Base-by-base conservation (phyloP, 805 yeast species). In the Monosporozyma yasuniensis region DNA sequence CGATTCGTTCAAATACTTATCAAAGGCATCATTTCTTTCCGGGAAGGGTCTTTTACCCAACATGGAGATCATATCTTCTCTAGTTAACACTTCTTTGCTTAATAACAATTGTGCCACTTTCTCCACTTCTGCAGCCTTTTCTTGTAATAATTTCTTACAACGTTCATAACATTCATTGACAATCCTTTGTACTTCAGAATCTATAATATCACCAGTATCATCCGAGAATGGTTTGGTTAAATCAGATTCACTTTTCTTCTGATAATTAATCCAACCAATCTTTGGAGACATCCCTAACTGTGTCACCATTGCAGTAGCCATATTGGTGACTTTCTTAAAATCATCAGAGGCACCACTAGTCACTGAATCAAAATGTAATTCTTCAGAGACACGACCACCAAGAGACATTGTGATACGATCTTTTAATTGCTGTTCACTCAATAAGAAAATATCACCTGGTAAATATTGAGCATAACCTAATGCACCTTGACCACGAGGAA, bases 351-450 rank as follows among this genome's bases (percentile, higher is more conserved):
- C 99, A 51, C 99, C 99, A 50, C 95, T 82, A 6, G 98, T 90
- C 9, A 93, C 95, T n/a, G 90, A 80, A 18, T 80, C 76, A 63
- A 93, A 93, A 65, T 91, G 89, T 46, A 93, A 69, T 69, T 95
- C 99, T 69, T 93, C 99, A 37, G 95, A 81, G 18, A 93, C 97
- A 59, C 99, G 79, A 18, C 99, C 99, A 39, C 98, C 99, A 44
- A 93, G 74, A 0, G 97, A 85, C 98, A 93, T 95, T 25, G 89
- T 81, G 95, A 93, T 90, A 56, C 95, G 78, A 66, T 93, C 96
- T 56, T 74, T 75, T 54, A 90, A 78, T 67, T 93, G 96, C 54
- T 80, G 76, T 51, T 83, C 82, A 28, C 84, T 79, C 57, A 87
- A 72, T 61, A 93, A 72, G 61, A 87, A 89, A 52, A 84, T 81